These are phyloP conservation scores for Arxiozyma slooffiae DNA, from an alignment of 1,139 yeast species.

Conservation along the genomic window DNA sequence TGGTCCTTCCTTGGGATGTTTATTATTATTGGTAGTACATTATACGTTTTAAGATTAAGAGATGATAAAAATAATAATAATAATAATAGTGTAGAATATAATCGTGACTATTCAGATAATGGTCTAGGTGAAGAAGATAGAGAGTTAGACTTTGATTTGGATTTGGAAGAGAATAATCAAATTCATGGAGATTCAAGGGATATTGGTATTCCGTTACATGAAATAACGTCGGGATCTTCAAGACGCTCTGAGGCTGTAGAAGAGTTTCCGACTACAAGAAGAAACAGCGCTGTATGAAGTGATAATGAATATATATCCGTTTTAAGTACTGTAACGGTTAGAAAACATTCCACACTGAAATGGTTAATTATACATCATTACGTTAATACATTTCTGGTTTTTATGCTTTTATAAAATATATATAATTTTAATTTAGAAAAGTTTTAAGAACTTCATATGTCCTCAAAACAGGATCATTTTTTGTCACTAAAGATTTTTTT, in stretches of 20 bases:
- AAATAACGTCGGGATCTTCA: conserved; percentile 1
- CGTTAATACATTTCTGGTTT: not conserved
- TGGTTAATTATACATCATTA: no score
- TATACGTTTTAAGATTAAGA: conserved; percentile 41
- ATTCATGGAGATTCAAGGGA: not conserved
- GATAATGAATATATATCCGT: not conserved
- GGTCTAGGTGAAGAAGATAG: conserved; percentile 1
- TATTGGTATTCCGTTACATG: not conserved
- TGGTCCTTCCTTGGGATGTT: conserved; percentile 62
- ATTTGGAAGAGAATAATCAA: not conserved
- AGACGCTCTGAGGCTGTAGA: not conserved
- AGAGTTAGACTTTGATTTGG: not conserved
- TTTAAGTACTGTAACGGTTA: no score
- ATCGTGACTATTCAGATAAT: no score
- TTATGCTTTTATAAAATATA: no score
- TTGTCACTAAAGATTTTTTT: no score
- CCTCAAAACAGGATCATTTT: not conserved
- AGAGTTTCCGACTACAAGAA: not conserved
- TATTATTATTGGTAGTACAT: conserved; percentile 59
- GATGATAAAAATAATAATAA: not conserved
- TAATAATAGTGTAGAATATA: no score
- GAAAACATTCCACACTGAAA: no score
- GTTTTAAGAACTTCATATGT: not conserved
- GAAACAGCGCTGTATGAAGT: no score
- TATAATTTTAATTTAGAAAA: no score